These are phyloP conservation scores for Rutidosis leptorrhynchoides DNA, from an alignment of 129 eudicot species.

Conservation along the genomic window DNA sequence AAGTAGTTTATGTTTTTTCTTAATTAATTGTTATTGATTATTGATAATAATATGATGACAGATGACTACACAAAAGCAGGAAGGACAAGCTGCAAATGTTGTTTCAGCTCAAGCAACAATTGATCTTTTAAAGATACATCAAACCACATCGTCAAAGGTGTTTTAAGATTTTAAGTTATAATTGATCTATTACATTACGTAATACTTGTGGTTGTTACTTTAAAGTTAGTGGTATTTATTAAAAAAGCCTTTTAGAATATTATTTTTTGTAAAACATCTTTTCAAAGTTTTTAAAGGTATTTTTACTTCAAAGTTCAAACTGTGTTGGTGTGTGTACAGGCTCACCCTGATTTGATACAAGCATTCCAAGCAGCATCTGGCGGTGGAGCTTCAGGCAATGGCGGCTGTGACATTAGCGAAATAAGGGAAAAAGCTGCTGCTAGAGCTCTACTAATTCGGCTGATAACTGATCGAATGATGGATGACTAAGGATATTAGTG, in stretches of 20 bases:
- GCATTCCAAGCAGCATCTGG: slow-evolving; percentile 74
- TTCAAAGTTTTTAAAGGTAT: too few species aligned
- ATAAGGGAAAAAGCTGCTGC: slow-evolving; percentile 91
- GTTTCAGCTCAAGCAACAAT: slow-evolving; percentile 83
- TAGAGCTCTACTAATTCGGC: slow-evolving; percentile 58
- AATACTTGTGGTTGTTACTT: neutral
- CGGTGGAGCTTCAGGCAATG: slow-evolving; percentile 47
- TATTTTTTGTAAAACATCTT: too few species aligned
- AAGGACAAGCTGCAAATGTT: slow-evolving; percentile 74
- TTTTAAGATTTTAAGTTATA: neutral
- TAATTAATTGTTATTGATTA: neutral
- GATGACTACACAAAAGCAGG: slow-evolving; percentile 88
- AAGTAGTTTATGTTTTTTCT: neutral
- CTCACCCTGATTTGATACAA: slow-evolving; percentile 70
- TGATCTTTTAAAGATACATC: slow-evolving; percentile 71
- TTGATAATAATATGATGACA: slow-evolving; percentile 20
- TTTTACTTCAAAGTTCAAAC: neutral
- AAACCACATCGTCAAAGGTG: neutral
- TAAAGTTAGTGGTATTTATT: neutral
- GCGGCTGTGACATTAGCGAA: slow-evolving; percentile 35
- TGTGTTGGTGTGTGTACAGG: slow-evolving; percentile 32
- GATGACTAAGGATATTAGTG: too few species aligned
- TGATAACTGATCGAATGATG: too few species aligned
- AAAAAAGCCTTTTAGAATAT: too few species aligned
- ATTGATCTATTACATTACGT: neutral